A percentile compares a stretch with the other conserved stretches of the same genome.
These are phyloP conservation scores for Apiotrichum laibachii DNA, from an alignment of 1,284 basidiomycete genomes.

Conservation along the genomic window DNA sequence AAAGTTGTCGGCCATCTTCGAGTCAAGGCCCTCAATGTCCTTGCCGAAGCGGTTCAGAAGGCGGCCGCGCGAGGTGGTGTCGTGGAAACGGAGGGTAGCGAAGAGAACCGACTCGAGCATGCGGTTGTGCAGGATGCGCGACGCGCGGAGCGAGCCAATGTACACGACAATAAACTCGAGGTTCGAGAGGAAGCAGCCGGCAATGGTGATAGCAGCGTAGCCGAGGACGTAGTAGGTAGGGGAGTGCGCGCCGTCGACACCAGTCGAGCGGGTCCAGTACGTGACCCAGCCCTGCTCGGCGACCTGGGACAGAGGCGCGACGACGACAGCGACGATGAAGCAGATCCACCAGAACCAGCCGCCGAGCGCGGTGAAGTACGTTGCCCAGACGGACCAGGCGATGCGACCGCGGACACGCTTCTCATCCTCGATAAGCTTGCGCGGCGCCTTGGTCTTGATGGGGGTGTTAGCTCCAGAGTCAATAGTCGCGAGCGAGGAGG, in stretches of 20 bases:
- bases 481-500: slow-evolving; percentile 40
- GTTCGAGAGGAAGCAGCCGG: slow-evolving; percentile 39
- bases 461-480: slow-evolving; percentile 31
- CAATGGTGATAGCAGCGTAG: slow-evolving; percentile 60
- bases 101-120: slow-evolving; percentile 83
- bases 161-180: slow-evolving; percentile 52
- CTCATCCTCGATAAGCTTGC: slow-evolving; percentile 89
- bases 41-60: slow-evolving; percentile 88
- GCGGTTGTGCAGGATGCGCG: slow-evolving; percentile 64
- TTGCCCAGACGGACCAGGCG: slow-evolving; percentile 70
- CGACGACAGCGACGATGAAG: slow-evolving; percentile 60
- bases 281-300: slow-evolving; percentile 79
- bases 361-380: slow-evolving; percentile 60
- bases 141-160: slow-evolving; percentile 66
- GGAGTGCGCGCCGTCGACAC: slow-evolving; percentile 47
- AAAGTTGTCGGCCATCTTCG: slow-evolving; percentile 78
- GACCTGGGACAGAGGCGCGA: slow-evolving; percentile 71
- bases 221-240: slow-evolving; percentile 72
- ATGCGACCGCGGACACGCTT: slow-evolving; percentile 80
- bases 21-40: slow-evolving; percentile 90
- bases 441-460: slow-evolving; percentile 59
- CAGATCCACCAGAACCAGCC: slow-evolving; percentile 59
- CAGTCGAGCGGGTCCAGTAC: slow-evolving; percentile 46
- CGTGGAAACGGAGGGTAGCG: slow-evolving; percentile 88
- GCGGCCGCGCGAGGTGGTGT: slow-evolving; percentile 82